Evolutionary conservation across 768 basidiomycete genomes (phyloP).

Genomic region (Suillus weaverae): DNA sequence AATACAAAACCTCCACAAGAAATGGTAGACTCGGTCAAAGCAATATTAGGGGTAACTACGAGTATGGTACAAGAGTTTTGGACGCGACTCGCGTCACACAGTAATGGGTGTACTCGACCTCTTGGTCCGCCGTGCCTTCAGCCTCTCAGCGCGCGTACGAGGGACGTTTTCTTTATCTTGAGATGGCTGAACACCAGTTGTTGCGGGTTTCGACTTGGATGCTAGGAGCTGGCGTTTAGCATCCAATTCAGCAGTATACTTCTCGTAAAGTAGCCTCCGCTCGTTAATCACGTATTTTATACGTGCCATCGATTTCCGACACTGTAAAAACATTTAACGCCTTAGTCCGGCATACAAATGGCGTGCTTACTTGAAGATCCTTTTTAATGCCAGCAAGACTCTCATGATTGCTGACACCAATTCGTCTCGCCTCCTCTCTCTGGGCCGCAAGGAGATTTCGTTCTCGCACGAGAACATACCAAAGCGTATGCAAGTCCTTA

Average conservation of each 20-base stretch:
- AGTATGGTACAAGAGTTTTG: neutral
- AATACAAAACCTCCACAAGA: neutral
- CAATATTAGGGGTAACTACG: neutral
- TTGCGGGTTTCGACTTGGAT: slow-evolving; percentile 2
- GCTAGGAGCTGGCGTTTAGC: slow-evolving; percentile 7
- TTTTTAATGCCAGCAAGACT: slow-evolving; percentile 29
- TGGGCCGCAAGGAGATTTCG: slow-evolving; percentile 90
- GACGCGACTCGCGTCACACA: neutral
- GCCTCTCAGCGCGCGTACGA: slow-evolving; percentile 4
- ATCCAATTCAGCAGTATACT: slow-evolving; percentile 20
- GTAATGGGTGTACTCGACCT: neutral
- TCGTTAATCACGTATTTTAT: slow-evolving; percentile 93
- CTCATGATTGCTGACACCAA: slow-evolving; percentile 42
- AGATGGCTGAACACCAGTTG: neutral
- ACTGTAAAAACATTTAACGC: slow-evolving; percentile 43
- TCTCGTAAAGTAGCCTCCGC: slow-evolving; percentile 78
- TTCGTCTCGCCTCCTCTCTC: slow-evolving; percentile 69
- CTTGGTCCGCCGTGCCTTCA: slow-evolving; percentile 5
- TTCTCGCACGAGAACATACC: slow-evolving; percentile 90
- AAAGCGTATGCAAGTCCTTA: slow-evolving; percentile 89
- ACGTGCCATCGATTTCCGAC: slow-evolving; percentile 93
- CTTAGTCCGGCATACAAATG: slow-evolving; percentile 8
- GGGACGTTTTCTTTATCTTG: slow-evolving; percentile 9
- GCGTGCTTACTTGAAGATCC: slow-evolving; percentile 45
- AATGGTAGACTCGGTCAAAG: neutral